phyloP scores from a whole-genome alignment of 2,329 filamentous ascomycete genomes.

The Phialemoniopsis sp. region DNA sequence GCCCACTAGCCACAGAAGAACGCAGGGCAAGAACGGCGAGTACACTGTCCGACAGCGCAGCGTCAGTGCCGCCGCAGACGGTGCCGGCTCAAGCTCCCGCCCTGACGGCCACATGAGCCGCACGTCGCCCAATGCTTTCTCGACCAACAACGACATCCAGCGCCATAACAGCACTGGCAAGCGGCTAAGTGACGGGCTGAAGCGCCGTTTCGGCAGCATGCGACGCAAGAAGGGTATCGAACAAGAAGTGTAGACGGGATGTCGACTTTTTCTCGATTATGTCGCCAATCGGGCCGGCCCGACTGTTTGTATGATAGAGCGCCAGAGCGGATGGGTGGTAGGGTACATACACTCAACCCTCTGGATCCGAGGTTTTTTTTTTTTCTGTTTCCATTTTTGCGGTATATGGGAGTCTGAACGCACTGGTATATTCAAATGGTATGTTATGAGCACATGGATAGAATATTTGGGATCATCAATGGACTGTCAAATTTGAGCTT shows the following conservation, averaged over 20 bases:
- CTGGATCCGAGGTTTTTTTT: too few species aligned
- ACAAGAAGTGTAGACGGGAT: neutral
- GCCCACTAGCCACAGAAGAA: slow-evolving; percentile 17
- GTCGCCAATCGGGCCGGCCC: too few species aligned
- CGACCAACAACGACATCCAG: slow-evolving; percentile 19
- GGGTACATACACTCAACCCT: too few species aligned
- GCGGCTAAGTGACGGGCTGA: slow-evolving; percentile 45
- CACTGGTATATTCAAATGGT: too few species aligned
- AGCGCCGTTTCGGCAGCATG: slow-evolving; percentile 49
- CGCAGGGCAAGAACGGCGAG: slow-evolving; percentile 14
- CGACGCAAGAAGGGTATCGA: slow-evolving; percentile 33
- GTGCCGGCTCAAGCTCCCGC: neutral
- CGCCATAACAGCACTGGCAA: slow-evolving; percentile 38
- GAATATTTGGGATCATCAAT: too few species aligned
- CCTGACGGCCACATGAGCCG: slow-evolving; percentile 6
- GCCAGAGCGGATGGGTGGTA: too few species aligned
- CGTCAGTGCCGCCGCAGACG: slow-evolving; percentile 29
- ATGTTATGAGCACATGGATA: too few species aligned
- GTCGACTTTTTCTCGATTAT: too few species aligned
- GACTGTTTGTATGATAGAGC: too few species aligned
- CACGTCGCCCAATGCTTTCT: slow-evolving; percentile 12
- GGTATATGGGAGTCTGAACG: too few species aligned
- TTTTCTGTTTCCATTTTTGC: too few species aligned
- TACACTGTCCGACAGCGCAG: slow-evolving; percentile 35
- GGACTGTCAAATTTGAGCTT: too few species aligned